Evolutionary conservation across 2,329 filamentous ascomycete genomes (phyloP).

Genomic region (Fusarium heterosporum): DNA sequence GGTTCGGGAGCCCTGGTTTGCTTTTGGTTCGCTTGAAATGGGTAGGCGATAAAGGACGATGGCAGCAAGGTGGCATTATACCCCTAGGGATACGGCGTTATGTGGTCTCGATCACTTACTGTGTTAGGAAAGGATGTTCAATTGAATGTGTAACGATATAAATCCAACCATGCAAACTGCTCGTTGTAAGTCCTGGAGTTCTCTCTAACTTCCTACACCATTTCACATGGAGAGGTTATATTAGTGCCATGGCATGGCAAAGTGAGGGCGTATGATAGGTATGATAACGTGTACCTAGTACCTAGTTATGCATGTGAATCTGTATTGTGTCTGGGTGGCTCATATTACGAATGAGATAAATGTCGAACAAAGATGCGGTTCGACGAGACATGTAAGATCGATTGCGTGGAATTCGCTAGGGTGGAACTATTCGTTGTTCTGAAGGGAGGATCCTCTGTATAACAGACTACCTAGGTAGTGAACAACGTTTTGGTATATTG

Average conservation of each 20-base stretch:
- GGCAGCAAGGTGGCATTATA: slow-evolving; percentile 32
- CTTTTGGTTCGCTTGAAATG: slow-evolving; percentile 14
- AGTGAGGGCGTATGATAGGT: too few relatives aligned
- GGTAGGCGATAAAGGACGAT: slow-evolving; percentile 3
- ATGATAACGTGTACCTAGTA: too few relatives aligned
- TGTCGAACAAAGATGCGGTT: neutral
- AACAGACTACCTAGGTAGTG: too few relatives aligned
- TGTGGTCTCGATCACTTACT: slow-evolving; percentile 2
- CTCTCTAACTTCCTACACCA: too few relatives aligned
- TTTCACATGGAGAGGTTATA: too few relatives aligned
- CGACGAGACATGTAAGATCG: neutral
- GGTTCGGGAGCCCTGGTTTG: slow-evolving; percentile 1
- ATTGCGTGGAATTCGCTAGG: too few relatives aligned
- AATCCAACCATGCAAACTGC: neutral
- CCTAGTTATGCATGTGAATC: slow-evolving; percentile 3
- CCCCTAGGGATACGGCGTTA: slow-evolving; percentile 32
- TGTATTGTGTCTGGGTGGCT: neutral
- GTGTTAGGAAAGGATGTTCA: neutral
- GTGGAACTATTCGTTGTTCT: too few relatives aligned
- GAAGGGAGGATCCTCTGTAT: too few relatives aligned
- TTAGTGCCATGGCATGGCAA: neutral
- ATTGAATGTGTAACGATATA: slow-evolving; percentile 1
- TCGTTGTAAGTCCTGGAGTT: neutral
- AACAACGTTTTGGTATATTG: too few relatives aligned
- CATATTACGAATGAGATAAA: neutral